phyloP scores from a whole-genome alignment of 345 rosid genomes.

The Arabis alpina region DNA sequence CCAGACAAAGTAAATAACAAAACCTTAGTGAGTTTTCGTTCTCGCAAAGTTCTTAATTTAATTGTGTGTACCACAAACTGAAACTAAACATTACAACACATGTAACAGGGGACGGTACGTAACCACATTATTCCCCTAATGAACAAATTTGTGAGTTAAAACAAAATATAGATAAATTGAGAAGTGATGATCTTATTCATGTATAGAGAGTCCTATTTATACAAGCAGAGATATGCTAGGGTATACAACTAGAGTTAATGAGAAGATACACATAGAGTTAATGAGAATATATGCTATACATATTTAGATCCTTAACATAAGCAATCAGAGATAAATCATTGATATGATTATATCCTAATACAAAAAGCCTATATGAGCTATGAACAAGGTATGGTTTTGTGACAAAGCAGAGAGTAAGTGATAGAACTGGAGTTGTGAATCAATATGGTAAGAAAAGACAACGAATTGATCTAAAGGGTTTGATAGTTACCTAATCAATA shows the following conservation, averaged over 20 bases:
- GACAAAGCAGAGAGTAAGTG: neutral
- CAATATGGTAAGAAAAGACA: neutral
- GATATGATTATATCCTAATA: no score
- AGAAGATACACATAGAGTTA: no score
- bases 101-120: neutral
- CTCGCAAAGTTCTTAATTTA: neutral
- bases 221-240: no score
- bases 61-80: neutral
- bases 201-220: no score
- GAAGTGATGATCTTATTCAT: no score
- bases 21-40: neutral
- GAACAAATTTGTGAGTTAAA: no score
- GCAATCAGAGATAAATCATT: no score
- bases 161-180: neutral
- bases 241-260: no score
- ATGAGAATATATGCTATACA: no score
- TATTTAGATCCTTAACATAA: no score
- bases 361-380: neutral
- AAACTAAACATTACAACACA: neutral
- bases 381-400: constrained; percentile 7
- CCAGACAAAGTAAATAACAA: neutral
- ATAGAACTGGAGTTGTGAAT: neutral
- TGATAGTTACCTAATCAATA: neutral
- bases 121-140: no score
- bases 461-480: neutral